A percentile compares a stretch with the other conserved stretches of the same genome.
phyloP scores from a whole-genome alignment of 1,284 basidiomycete genomes.

The Papiliotrema terrestris region DNA sequence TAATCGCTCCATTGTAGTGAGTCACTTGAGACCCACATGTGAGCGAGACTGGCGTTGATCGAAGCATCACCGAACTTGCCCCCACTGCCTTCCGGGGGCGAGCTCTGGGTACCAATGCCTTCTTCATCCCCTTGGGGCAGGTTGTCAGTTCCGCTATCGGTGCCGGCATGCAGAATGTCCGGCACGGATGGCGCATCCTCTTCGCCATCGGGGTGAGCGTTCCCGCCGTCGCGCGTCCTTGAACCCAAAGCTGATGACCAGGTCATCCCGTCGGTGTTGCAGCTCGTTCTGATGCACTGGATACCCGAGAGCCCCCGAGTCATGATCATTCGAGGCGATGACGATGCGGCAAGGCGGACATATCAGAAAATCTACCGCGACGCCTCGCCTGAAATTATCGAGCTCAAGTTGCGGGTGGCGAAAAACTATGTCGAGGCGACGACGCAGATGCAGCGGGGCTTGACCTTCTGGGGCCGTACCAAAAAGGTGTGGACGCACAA shows the following conservation, averaged over 20 bases:
- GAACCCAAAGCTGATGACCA: slow-evolving; percentile 30
- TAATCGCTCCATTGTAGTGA: neutral
- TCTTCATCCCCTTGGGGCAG: slow-evolving; percentile 45
- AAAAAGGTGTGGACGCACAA: slow-evolving; percentile 18
- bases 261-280: slow-evolving; percentile 37
- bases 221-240: neutral
- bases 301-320: slow-evolving; percentile 44
- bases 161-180: slow-evolving; percentile 20
- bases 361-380: slow-evolving; percentile 29
- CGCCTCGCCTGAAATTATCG: slow-evolving; percentile 31
- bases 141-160: slow-evolving; percentile 37
- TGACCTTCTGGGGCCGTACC: slow-evolving; percentile 10
- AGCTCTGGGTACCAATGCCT: slow-evolving; percentile 17
- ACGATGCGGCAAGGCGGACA: slow-evolving; percentile 23
- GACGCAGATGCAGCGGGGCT: slow-evolving; percentile 11
- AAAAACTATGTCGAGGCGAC: slow-evolving; percentile 27
- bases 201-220: neutral
- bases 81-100: slow-evolving; percentile 41
- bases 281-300: slow-evolving; percentile 39
- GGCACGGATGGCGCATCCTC: slow-evolving; percentile 17
- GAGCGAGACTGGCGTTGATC: neutral
- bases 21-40: neutral
- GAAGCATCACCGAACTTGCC: slow-evolving; percentile 39
- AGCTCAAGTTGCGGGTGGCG: slow-evolving; percentile 35
- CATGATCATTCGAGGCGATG: slow-evolving; percentile 26